These are phyloP conservation scores for Zizania palustris DNA, from an alignment of 202 grass and related monocot genomes.

Conservation along the genomic window DNA sequence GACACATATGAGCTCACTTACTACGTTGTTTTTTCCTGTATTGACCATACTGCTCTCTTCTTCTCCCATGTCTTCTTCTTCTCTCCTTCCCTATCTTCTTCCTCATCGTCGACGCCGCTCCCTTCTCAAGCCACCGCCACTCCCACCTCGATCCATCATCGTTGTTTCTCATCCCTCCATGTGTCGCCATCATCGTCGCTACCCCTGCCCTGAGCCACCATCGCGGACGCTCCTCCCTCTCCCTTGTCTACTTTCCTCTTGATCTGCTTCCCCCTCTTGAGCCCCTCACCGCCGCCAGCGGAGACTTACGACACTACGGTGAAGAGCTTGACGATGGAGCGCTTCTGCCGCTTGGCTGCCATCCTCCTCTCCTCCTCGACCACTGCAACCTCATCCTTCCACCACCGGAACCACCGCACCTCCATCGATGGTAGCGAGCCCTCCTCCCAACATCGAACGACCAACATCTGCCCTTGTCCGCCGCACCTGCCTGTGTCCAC, in stretches of 20 bases:
- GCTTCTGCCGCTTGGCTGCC: conserved; percentile 67
- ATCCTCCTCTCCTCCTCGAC: conserved; percentile 49
- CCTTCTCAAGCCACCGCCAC: too few species aligned
- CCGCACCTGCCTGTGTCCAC: conserved; percentile 39
- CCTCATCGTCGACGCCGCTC: too few species aligned
- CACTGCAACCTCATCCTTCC: conserved; percentile 57
- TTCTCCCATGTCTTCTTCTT: too few species aligned
- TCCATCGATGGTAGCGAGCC: conserved; percentile 56
- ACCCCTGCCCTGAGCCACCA: too few species aligned
- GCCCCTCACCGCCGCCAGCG: conserved; percentile 9
- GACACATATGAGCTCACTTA: too few species aligned
- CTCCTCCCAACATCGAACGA: conserved; percentile 57
- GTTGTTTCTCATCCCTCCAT: too few species aligned
- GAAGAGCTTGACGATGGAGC: conserved; percentile 76
- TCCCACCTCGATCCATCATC: too few species aligned
- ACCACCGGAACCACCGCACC: conserved; percentile 73
- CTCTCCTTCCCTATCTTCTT: too few species aligned
- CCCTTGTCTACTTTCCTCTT: conserved; percentile 33
- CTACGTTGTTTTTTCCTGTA: too few species aligned
- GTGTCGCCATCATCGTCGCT: too few species aligned
- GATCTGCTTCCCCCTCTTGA: conserved; percentile 14
- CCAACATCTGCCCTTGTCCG: conserved; percentile 49
- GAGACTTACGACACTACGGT: conserved; percentile 56
- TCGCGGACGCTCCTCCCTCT: too few species aligned
- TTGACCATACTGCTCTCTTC: too few species aligned